Evolutionary conservation across 1,284 basidiomycete genomes (phyloP).

Genomic region (Trametes pubescens): DNA sequence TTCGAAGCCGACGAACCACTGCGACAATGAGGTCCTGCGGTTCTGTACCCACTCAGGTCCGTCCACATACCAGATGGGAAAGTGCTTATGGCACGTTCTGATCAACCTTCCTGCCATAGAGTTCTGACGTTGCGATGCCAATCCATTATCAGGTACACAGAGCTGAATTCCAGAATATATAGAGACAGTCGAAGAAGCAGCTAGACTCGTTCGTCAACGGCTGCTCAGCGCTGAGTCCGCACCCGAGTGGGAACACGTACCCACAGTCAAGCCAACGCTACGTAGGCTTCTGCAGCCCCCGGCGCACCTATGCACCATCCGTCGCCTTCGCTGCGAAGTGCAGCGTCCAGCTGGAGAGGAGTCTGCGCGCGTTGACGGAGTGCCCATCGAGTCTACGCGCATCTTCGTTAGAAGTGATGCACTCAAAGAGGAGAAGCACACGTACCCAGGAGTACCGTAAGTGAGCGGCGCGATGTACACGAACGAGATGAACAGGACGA

Average conservation of each 20-base stretch:
- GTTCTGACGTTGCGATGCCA: neutral
- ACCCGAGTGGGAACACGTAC: neutral
- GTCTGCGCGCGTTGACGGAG: conserved; percentile 73
- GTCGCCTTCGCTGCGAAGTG: conserved; percentile 79
- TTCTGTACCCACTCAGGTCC: too few relatives aligned
- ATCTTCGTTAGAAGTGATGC: conserved; percentile 1
- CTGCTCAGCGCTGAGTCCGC: neutral
- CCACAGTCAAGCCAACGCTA: neutral
- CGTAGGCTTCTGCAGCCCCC: too few relatives aligned
- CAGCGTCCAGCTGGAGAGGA: conserved; percentile 83
- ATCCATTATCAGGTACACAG: conserved; percentile 14
- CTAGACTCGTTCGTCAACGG: neutral
- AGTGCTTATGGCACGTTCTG: neutral
- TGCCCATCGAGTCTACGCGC: conserved; percentile 72
- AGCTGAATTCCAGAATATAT: conserved; percentile 17
- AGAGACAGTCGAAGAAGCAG: conserved; percentile 7
- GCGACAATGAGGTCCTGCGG: too few relatives aligned
- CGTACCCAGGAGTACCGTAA: conserved; percentile 91
- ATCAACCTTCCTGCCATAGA: neutral
- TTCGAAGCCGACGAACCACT: neutral
- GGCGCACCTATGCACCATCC: conserved; percentile 15
- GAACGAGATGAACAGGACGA: conserved; percentile 75
- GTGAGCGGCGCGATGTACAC: conserved; percentile 87
- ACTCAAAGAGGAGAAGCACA: conserved; percentile 30
- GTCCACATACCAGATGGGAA: neutral